Percentiles rank a stretch among this genome's conserved stretches.
Conservation (phyloP, 164 flowering plant species). For the Echeveria elegans region DNA sequence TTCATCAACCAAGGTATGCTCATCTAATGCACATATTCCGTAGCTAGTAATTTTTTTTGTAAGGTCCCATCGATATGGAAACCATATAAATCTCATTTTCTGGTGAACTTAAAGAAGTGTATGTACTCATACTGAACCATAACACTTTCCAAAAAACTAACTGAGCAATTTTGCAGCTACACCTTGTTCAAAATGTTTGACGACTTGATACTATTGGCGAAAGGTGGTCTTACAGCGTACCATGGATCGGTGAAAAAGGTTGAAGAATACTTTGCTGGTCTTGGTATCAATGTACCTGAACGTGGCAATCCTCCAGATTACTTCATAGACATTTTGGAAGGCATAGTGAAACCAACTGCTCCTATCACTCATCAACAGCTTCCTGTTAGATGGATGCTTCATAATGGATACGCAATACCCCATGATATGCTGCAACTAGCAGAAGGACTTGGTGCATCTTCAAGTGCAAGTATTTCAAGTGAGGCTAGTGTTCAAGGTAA, state of each 20-base stretch:
- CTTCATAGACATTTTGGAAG: slow-evolving; percentile 91
- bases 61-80: background rate
- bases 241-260: slow-evolving; percentile 89
- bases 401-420: slow-evolving; percentile 81
- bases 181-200: slow-evolving; percentile 91
- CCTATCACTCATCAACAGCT: slow-evolving; percentile 50
- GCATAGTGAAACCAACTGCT: slow-evolving; percentile 59
- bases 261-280: slow-evolving; percentile 75
- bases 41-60: background rate
- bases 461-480: slow-evolving; percentile 26
- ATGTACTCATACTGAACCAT: background rate
- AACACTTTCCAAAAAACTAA: background rate
- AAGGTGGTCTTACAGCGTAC: slow-evolving; percentile 89
- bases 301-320: slow-evolving; percentile 94
- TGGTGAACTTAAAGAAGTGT: background rate
- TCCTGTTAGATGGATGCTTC: slow-evolving; percentile 94
- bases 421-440: slow-evolving; percentile 54
- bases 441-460: slow-evolving; percentile 32
- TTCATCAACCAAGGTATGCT: slow-evolving; percentile 65
- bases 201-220: slow-evolving; percentile 90
- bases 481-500: slow-evolving; percentile 20
- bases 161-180: slow-evolving; percentile 48
- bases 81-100: background rate
- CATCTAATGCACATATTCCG: background rate
- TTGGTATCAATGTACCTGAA: slow-evolving; percentile 85